These are phyloP conservation scores for Arxiozyma slooffiae DNA, from an alignment of 1,139 yeast genomes.

Conservation along the genomic window DNA sequence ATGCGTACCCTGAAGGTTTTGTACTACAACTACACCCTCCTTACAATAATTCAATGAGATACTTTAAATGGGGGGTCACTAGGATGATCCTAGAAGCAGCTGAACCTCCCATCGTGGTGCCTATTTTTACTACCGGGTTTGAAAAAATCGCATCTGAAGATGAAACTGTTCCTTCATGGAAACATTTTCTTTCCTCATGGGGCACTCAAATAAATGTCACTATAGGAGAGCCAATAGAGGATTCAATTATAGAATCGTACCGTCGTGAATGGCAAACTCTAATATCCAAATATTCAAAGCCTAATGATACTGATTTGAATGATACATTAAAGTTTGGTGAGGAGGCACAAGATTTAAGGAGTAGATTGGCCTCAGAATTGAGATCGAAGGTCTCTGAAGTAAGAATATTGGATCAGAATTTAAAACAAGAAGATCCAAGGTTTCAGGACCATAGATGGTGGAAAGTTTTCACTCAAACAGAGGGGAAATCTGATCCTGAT, in stretches of 20 bases:
- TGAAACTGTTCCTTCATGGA: constrained; percentile 43
- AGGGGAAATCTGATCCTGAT: constrained; percentile 60
- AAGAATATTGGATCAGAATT: constrained; percentile 43
- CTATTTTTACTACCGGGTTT: constrained; percentile 78
- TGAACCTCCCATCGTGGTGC: constrained; percentile 78
- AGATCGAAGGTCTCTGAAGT: constrained; percentile 55
- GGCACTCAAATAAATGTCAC: constrained; percentile 62
- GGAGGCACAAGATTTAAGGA: constrained; percentile 54
- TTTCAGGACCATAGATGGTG: constrained; percentile 64
- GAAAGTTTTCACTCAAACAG: constrained; percentile 52
- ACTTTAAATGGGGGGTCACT: constrained; percentile 92
- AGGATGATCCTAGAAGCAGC: constrained; percentile 75
- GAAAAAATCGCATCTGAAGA: constrained; percentile 83
- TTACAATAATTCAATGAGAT: constrained; percentile 73
- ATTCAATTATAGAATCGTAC: constrained; percentile 46
- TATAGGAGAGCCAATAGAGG: constrained; percentile 66
- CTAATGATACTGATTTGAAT: constrained; percentile 44
- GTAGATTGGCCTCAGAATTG: constrained; percentile 58
- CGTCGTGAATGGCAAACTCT: constrained; percentile 61
- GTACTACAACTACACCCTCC: constrained; percentile 82
- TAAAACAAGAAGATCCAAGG: constrained; percentile 50
- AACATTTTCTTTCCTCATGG: constrained; percentile 54
- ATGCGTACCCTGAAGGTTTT: constrained; percentile 90
- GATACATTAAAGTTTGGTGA: constrained; percentile 52
- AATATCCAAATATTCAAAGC: constrained; percentile 45